A percentile compares a stretch with the other conserved stretches of the same genome.
phyloP scores from a whole-genome alignment of 1,139 yeast species.

The Pichia inconspicua region DNA sequence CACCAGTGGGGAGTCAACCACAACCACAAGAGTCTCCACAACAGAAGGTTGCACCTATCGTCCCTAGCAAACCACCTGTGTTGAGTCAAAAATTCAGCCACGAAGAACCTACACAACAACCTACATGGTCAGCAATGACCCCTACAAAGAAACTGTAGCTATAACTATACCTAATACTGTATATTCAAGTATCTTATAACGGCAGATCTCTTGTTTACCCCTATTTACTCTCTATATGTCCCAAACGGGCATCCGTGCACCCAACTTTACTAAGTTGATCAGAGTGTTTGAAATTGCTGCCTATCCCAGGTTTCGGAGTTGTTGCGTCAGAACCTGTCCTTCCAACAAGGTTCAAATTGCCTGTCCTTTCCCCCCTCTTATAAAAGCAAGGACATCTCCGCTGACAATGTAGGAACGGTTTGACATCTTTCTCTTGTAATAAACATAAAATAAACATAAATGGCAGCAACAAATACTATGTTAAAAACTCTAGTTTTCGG shows the following conservation, averaged over 20 bases:
- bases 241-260: neutral
- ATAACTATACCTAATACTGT: neutral
- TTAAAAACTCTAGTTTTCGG: slow-evolving; percentile 8
- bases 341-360: neutral
- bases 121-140: slow-evolving; percentile 11
- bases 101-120: neutral
- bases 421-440: no score
- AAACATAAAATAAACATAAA: neutral
- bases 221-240: no score
- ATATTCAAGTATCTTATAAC: no score
- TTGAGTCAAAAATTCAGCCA: slow-evolving; percentile 8
- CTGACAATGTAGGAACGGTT: neutral
- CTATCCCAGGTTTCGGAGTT: neutral
- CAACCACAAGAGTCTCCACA: neutral
- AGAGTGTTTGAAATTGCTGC: neutral
- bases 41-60: slow-evolving; percentile 24
- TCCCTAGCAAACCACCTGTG: slow-evolving; percentile 25
- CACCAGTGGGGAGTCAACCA: neutral
- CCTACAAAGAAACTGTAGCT: slow-evolving; percentile 10
- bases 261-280: neutral
- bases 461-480: slow-evolving; percentile 3
- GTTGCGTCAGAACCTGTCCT: neutral
- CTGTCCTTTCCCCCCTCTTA: neutral
- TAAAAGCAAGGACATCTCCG: neutral
- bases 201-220: no score